Percentiles rank a stretch among this genome's conserved stretches.
These are phyloP conservation scores for Stromatinia cepivora DNA, from an alignment of 2,329 filamentous ascomycete genomes.

Conservation along the genomic window DNA sequence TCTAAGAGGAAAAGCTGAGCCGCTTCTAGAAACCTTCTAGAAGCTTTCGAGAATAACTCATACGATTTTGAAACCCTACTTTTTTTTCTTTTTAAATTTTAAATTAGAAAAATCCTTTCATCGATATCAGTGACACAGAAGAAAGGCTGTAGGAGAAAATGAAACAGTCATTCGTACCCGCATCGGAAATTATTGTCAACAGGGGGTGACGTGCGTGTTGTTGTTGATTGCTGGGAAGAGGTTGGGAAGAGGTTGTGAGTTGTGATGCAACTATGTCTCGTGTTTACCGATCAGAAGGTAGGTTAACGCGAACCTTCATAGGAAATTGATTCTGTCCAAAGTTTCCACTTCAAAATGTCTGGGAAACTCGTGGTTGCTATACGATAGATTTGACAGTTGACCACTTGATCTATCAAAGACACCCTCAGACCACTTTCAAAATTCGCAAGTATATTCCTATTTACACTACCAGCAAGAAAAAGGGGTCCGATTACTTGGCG, in stretches of 20 bases:
- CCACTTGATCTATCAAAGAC: slow-evolving; percentile 6
- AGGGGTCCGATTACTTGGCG: not conserved
- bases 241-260: not conserved
- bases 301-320: not conserved
- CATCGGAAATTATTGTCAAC: slow-evolving; percentile 6
- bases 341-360: not conserved
- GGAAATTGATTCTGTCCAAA: slow-evolving; percentile 2
- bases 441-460: slow-evolving; percentile 2
- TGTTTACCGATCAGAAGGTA: not conserved
- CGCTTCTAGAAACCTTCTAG: slow-evolving; percentile 7
- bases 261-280: slow-evolving; percentile 2
- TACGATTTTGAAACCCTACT: not conserved
- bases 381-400: not conserved
- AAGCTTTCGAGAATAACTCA: not conserved
- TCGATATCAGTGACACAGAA: not conserved
- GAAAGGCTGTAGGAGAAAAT: not conserved
- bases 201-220: not conserved
- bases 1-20: no score
- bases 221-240: not conserved
- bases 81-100: not conserved
- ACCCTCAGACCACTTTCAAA: not conserved
- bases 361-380: not conserved
- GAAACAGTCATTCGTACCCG: not conserved
- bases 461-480: not conserved
- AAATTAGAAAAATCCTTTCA: not conserved